phyloP scores from a whole-genome alignment of 768 basidiomycete genomes.

The Neoboletus subvelutipes region DNA sequence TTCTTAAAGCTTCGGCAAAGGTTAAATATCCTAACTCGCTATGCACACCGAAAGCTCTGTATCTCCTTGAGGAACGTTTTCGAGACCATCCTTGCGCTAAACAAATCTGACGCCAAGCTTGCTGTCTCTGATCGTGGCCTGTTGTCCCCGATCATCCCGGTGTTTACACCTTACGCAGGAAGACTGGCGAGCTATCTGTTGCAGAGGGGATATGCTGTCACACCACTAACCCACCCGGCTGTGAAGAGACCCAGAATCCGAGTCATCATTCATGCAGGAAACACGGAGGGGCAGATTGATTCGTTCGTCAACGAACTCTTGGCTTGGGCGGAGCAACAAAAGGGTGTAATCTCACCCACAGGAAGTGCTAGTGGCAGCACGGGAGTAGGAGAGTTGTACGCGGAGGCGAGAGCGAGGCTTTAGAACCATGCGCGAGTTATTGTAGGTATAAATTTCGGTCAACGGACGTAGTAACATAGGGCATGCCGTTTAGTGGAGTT shows the following conservation, averaged over 20 bases:
- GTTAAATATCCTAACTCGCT: constrained; percentile 9
- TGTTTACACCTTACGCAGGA: constrained; percentile 11
- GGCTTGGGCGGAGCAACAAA: constrained; percentile 11
- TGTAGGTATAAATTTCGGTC: not conserved
- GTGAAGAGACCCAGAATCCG: constrained; percentile 19
- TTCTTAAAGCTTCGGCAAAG: constrained; percentile 16
- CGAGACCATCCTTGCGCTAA: constrained; percentile 6
- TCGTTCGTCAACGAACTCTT: constrained; percentile 6
- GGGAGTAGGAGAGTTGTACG: not conserved
- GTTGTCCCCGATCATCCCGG: constrained; percentile 22
- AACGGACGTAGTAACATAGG: not conserved
- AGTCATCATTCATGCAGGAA: constrained; percentile 17
- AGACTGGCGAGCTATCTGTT: constrained; percentile 16
- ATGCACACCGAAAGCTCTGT: constrained; percentile 12
- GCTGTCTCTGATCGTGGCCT: not conserved
- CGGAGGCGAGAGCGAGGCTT: constrained; percentile 14
- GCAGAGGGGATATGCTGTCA: constrained; percentile 14
- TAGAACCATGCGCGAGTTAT: not conserved
- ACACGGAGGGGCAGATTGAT: constrained; percentile 21
- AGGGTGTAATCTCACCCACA: not conserved
- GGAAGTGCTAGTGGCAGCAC: not conserved
- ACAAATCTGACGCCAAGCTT: not conserved
- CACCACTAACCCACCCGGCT: constrained; percentile 10
- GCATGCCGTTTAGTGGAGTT: not conserved
- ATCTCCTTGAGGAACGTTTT: constrained; percentile 5